Evolutionary conservation across 495 filamentous ascomycete genomes (phyloP).

Genomic region (Halenospora varia): DNA sequence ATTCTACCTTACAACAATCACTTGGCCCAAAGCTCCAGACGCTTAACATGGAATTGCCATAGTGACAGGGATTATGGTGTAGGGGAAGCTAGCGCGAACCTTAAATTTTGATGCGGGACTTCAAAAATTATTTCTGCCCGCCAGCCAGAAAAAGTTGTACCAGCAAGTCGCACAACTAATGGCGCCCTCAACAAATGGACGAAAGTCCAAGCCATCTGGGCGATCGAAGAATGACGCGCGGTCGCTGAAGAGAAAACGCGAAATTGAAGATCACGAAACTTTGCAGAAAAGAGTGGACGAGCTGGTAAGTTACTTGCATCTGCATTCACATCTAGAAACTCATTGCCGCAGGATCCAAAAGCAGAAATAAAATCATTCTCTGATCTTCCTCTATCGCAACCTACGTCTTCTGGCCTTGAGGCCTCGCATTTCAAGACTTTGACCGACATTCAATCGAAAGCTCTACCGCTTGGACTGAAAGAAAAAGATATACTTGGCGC

Average conservation of each 20-base stretch:
- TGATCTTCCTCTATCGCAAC: constrained; percentile 80
- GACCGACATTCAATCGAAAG: constrained; percentile 87
- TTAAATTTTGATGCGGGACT: not conserved
- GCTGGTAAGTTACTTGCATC: constrained; percentile 33
- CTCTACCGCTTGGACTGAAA: constrained; percentile 80
- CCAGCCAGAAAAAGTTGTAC: no score
- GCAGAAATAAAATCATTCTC: constrained; percentile 53
- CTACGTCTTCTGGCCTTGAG: constrained; percentile 76
- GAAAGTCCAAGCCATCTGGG: constrained; percentile 12
- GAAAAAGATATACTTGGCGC: constrained; percentile 89
- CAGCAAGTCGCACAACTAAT: constrained; percentile 7
- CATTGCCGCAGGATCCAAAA: constrained; percentile 37
- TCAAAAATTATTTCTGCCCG: constrained; percentile 1
- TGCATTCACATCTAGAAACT: not conserved
- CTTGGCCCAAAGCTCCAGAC: no score
- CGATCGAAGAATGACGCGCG: constrained; percentile 10
- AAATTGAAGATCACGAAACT: constrained; percentile 54
- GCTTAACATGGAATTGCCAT: no score
- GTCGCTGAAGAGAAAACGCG: constrained; percentile 60
- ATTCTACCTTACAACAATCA: no score
- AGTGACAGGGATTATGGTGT: not conserved
- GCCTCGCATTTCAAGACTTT: constrained; percentile 85
- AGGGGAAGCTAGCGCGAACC: constrained; percentile 2
- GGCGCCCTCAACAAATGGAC: constrained; percentile 12
- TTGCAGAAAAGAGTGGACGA: constrained; percentile 44